Conservation (phyloP, 1,284 basidiomycete genomes). For the Leccinum brunneo-olivaceum region DNA sequence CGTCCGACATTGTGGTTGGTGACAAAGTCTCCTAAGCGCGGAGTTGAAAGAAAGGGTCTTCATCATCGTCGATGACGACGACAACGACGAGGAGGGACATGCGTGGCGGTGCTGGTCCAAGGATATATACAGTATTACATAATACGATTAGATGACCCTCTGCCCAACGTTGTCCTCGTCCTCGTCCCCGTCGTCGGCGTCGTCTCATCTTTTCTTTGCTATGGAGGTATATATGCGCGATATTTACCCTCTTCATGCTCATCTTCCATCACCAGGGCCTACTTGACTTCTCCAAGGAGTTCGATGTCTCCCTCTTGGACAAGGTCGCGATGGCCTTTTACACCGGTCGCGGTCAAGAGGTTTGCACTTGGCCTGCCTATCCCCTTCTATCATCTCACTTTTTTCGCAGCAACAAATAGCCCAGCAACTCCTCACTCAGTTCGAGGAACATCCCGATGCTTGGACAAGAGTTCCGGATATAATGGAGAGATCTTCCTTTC, state of each 20-base stretch:
- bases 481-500: conserved; percentile 78
- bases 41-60: conserved; percentile 16
- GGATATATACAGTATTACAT: conserved; percentile 28
- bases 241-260: conserved; percentile 22
- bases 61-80: not conserved
- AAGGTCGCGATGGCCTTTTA: conserved; percentile 82
- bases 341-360: conserved; percentile 71
- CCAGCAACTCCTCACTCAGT: conserved; percentile 87
- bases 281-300: conserved; percentile 82
- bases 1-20: conserved; percentile 15
- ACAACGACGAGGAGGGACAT: not conserved
- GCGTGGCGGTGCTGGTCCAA: conserved; percentile 13
- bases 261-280: conserved; percentile 48
- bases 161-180: conserved; percentile 34
- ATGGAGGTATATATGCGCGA: conserved; percentile 33
- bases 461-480: conserved; percentile 98
- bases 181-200: conserved; percentile 11
- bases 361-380: conserved; percentile 30
- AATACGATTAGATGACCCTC: conserved; percentile 38
- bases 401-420: conserved; percentile 77
- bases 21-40: conserved; percentile 17
- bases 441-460: conserved; percentile 96
- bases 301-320: conserved; percentile 82
- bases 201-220: conserved; percentile 2
- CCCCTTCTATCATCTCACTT: conserved; percentile 14